Evolutionary conservation across 140 eudicot species (phyloP).

Genomic region (Anethum foeniculum): DNA sequence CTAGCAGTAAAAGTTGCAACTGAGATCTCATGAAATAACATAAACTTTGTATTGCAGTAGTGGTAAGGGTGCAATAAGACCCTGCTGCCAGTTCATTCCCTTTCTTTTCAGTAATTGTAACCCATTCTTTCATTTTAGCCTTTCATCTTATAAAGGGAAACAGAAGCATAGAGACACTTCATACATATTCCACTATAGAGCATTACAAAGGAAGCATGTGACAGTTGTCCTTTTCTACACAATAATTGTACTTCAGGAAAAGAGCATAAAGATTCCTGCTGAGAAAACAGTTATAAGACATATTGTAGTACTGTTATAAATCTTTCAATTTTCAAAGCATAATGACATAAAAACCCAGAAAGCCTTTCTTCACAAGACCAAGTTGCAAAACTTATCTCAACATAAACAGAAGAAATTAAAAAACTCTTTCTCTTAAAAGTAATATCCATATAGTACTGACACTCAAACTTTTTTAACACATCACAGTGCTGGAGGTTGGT

Average conservation of each 20-base stretch:
- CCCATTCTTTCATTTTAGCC: slow-evolving; percentile 1
- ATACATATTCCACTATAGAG: background rate
- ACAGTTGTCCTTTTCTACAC: background rate
- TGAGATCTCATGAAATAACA: background rate
- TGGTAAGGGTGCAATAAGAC: background rate
- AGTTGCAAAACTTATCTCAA: background rate
- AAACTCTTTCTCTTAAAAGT: background rate
- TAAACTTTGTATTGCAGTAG: background rate
- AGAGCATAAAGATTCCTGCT: background rate
- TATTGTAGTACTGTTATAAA: background rate
- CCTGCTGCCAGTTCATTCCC: background rate
- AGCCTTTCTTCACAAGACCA: background rate
- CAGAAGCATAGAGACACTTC: slow-evolving; percentile 7
- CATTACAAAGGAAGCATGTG: slow-evolving; percentile 1
- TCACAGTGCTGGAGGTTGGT: background rate
- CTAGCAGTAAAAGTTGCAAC: background rate
- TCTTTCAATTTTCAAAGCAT: background rate
- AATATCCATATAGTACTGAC: background rate
- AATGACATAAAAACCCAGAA: background rate
- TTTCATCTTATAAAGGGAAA: background rate
- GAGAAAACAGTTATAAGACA: background rate
- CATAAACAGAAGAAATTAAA: background rate
- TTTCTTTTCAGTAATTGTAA: background rate
- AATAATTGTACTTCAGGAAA: slow-evolving; percentile 6
- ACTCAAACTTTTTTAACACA: background rate